These are phyloP conservation scores for Psilocybe azurescens DNA, from an alignment of 768 basidiomycete species.

Conservation along the genomic window DNA sequence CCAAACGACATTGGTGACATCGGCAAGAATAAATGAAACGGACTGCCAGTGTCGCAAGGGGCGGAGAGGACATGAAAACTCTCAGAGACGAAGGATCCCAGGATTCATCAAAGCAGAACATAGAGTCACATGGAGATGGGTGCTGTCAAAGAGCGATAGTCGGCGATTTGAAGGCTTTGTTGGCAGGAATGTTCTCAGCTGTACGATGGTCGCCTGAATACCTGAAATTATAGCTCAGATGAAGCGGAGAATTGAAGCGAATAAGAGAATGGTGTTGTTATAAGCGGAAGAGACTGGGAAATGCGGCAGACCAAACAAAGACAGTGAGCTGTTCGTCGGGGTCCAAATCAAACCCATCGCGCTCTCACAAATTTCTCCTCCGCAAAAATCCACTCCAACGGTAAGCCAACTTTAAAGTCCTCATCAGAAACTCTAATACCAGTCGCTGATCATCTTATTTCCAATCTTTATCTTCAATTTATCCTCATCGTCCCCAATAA, in stretches of 20 bases:
- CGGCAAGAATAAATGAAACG: slow-evolving; percentile 6
- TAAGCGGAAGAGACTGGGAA: slow-evolving; percentile 2
- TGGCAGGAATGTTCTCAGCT: background rate
- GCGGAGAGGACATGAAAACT: background rate
- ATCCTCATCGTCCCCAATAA: slow-evolving; percentile 29
- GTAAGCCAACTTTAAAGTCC: slow-evolving; percentile 71
- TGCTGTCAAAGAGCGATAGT: background rate
- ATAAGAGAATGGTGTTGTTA: background rate
- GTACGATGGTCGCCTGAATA: slow-evolving; percentile 5
- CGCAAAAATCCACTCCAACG: slow-evolving; percentile 68
- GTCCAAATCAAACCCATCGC: slow-evolving; percentile 40
- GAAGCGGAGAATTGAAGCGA: too few relatives aligned
- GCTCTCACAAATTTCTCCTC: slow-evolving; percentile 55
- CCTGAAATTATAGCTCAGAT: too few relatives aligned
- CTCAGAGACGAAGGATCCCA: slow-evolving; percentile 1
- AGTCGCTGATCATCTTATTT: slow-evolving; percentile 41
- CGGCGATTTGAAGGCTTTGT: background rate
- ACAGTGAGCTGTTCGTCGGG: slow-evolving; percentile 33
- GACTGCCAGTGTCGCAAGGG: slow-evolving; percentile 7
- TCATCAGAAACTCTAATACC: slow-evolving; percentile 68
- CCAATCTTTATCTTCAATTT: slow-evolving; percentile 26
- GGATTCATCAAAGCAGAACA: background rate
- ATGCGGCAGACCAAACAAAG: slow-evolving; percentile 17
- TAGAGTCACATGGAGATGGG: too few relatives aligned
- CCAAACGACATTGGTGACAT: background rate